Percentiles rank a stretch among this genome's conserved stretches.
Conservation (phyloP, 1,139 yeast species). For the Candida sanyaensis region DNA sequence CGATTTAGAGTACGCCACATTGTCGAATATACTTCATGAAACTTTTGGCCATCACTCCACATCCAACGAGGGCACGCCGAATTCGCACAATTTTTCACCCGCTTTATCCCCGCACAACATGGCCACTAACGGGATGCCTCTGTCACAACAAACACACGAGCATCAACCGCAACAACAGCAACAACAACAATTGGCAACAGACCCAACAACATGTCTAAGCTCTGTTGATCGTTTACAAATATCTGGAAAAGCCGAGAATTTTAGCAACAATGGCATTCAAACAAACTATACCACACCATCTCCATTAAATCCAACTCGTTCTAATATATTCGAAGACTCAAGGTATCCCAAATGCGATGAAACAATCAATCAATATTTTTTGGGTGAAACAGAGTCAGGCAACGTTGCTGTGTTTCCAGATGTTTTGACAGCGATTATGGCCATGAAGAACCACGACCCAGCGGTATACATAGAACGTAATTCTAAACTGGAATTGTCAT, state of each 20-base stretch:
- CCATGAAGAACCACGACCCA: slow-evolving; percentile 43
- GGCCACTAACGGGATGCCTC: slow-evolving; percentile 8
- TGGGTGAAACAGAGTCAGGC: slow-evolving; percentile 48
- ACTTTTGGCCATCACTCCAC: slow-evolving; percentile 38
- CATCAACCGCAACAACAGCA: neutral
- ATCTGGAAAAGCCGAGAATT: neutral
- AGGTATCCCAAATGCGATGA: slow-evolving; percentile 40
- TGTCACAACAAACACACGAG: neutral
- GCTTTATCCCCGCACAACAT: slow-evolving; percentile 36
- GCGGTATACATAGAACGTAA: slow-evolving; percentile 41
- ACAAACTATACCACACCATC: slow-evolving; percentile 7
- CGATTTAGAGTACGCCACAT: slow-evolving; percentile 73
- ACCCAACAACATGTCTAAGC: neutral
- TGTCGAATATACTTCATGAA: slow-evolving; percentile 71
- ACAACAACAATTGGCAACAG: neutral
- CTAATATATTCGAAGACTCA: slow-evolving; percentile 12
- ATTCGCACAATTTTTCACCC: slow-evolving; percentile 37
- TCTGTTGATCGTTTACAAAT: neutral
- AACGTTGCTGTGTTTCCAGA: slow-evolving; percentile 52
- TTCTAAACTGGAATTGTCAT: slow-evolving; percentile 49
- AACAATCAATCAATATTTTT: slow-evolving; percentile 58
- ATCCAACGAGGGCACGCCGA: slow-evolving; percentile 46
- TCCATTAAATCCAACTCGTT: slow-evolving; percentile 13
- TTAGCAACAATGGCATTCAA: neutral
- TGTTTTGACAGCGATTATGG: slow-evolving; percentile 50